Evolutionary conservation across 202 grass and related monocot genomes (phyloP), one percentile per base, ranked within the genome.

Genomic region (Schoenoplectus triqueter): DNA sequence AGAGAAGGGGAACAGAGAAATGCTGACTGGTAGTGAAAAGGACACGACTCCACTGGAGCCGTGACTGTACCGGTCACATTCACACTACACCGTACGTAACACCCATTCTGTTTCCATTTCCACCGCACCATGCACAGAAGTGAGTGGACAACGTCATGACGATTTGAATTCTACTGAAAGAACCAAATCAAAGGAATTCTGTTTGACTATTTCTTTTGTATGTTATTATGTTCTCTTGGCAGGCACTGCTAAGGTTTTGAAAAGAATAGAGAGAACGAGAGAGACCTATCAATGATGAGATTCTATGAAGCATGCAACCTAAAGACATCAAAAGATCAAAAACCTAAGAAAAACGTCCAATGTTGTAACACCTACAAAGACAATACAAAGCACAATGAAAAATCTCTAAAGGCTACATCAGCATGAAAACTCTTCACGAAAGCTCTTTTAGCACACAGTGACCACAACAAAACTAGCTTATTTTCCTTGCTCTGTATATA

Each of bases 401-500:
- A 79, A 61, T 45, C 75, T 61, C 75, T 61, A 60, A 3, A 61
- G 44, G 10, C 73, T 76, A 79, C 51, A 60, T 42, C 75, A 79
- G 75, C 55, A 60, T 61, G 31, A 78, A 41, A 61, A 45, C 55
- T 45, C 74, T 7, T 76, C 73, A 59, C 54, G 8, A 75, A 77
- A 59, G 74, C 74, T 59, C 31, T 59, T 79, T 79, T 60, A 79
- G 75, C 52, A 79, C 75, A 79, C 75, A 79, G 52, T 39, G 75
- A 79, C 55, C 14, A 61, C 75, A 60, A 79, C 75, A 79, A 59
- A 79, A 44, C 75, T 79, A 61, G 80, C 80, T 82, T 54, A 54
- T 54, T 82, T 49, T 56, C 64, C 18, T 83, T 69, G 64, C 65
- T 83, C 49, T 15, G 50, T 83, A 83, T 83, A 71, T 83, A 83